Evolutionary conservation across 768 basidiomycete genomes (phyloP), one percentile per base, ranked within the genome.

Genomic region (Boletus bicolor): DNA sequence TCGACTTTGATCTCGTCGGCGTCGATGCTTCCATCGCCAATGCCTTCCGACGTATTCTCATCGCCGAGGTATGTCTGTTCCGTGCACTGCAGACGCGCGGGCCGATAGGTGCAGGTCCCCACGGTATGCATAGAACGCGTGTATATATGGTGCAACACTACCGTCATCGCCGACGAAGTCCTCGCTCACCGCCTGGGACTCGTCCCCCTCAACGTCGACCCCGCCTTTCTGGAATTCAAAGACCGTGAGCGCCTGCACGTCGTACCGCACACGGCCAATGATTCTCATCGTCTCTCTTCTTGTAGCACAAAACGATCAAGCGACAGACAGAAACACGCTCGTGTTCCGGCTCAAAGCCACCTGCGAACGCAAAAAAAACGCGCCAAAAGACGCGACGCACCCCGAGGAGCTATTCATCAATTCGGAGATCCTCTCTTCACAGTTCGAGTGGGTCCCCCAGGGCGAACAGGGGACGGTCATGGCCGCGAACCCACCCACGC

Each of bases 11-110:
- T 73, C 77, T 98, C 44, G 82, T 98, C 53, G 95, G 96, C 6
- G 89, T 98, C 30, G 96, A 99, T 69, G 91, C 97, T 0, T 91
- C 93, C 15, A 90, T 99, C 55, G 94, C 97, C 32, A 98, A 99
- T 71, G 93, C 96, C 0, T 83, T 96, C 60, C 80, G 97, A 28
- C 80, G 97, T 54, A 93, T 97, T 52, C 79, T 98, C 68, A 90
- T 98, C 45, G 89, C 96, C 10, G 97, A 99, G 81, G 95, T 93
- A 55, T 51, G 82, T 71, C 50, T 37, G 7, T 12, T 19, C 5
- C 15, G 9, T 41, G 37, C 24, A 17, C 38, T 51, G 32, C 10
- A 56, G 26, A 37, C 34, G 44, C 45, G 34, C 51, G 1, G 42
- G 36, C 36, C 54, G 53, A 57, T 50, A 2, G 15, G 17, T 37